Evolutionary conservation across 768 basidiomycete genomes (phyloP), one percentile per base, ranked within the genome.

Genomic region (Mycena pura): DNA sequence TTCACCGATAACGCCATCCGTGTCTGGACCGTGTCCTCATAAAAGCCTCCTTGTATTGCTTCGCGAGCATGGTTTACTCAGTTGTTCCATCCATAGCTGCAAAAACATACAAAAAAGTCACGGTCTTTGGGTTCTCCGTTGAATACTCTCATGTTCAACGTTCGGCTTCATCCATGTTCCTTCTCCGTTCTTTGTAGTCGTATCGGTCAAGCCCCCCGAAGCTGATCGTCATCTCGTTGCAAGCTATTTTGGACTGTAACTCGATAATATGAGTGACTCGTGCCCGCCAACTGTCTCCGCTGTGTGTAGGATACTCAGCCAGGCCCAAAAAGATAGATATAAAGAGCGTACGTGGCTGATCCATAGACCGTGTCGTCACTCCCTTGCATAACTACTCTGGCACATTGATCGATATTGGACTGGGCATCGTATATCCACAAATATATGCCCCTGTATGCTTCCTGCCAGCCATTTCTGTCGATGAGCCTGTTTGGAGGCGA

Each of bases 1-100:
- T 96, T 95, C 87, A 93, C 93, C 53, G 96, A 98, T 80, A 91
- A 96, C 82, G 84, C 87, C 67, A 89, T 97, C 75, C 91, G 94
- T 68, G 92, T 95, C 75, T 96, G 92, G 93, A 90, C 87, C 70
- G 93, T 96, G 67, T 84, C 83, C 63, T 81, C 83, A 81, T 85
- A 80, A 81, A 77, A 78, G 63, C 17, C 31, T 36, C 40, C 36
- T 25, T 56, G 64, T 66, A 59, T 62, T 59, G 50, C 38, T 48
- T 63, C 22, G 62, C 55, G 45, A 58, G 56, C 56, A 39, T 48
- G 55, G 46, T 64, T 32, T 41, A 39, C 21, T 62, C 52, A 52
- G 32, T 56, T 48, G 45, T 54, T 53, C 54, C 62, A 63, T 67
- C 51, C 39, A 63, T 55, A 57, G 60, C 60, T 62, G 60, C 58